A percentile compares a stretch with the other conserved stretches of the same genome.
Conservation (phyloP, 1,284 basidiomycete genomes). For the Ustilago esculenta region DNA sequence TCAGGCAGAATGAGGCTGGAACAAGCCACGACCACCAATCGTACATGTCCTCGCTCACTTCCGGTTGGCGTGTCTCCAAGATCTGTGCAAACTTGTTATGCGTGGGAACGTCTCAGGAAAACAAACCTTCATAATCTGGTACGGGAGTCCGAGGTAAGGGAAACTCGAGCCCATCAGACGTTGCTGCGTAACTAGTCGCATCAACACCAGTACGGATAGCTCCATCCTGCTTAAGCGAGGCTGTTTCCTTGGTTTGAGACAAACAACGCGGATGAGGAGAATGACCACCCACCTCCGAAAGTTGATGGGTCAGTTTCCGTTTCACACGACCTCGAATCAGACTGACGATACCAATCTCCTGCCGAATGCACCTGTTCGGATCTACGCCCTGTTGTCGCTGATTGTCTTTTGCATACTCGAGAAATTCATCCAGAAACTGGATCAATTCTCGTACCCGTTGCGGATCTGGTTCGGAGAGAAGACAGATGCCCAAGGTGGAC, state of each 20-base stretch:
- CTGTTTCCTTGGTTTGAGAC: neutral
- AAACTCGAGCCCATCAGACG: too few species aligned
- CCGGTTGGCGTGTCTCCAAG: slow-evolving; percentile 5
- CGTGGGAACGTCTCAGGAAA: too few species aligned
- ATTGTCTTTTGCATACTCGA: slow-evolving; percentile 6
- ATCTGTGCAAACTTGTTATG: neutral
- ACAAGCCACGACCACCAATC: slow-evolving; percentile 39
- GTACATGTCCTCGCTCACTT: slow-evolving; percentile 19
- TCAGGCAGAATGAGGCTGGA: slow-evolving; percentile 15
- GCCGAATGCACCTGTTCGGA: slow-evolving; percentile 23
- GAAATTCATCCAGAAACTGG: slow-evolving; percentile 19
- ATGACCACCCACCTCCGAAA: too few species aligned
- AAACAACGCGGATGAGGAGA: neutral
- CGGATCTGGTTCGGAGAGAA: slow-evolving; percentile 17
- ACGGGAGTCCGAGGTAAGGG: too few species aligned
- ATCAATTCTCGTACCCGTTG: neutral
- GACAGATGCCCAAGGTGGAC: slow-evolving; percentile 16
- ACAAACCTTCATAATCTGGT: too few species aligned
- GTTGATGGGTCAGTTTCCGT: too few species aligned
- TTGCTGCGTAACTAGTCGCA: too few species aligned
- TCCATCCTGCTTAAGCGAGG: too few species aligned
- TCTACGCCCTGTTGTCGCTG: slow-evolving; percentile 21
- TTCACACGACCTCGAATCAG: slow-evolving; percentile 14
- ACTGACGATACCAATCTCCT: slow-evolving; percentile 32
- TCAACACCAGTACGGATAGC: too few species aligned